These are phyloP conservation scores for Malassezia sympodialis DNA, from an alignment of 1,284 basidiomycete species.

Conservation along the genomic window DNA sequence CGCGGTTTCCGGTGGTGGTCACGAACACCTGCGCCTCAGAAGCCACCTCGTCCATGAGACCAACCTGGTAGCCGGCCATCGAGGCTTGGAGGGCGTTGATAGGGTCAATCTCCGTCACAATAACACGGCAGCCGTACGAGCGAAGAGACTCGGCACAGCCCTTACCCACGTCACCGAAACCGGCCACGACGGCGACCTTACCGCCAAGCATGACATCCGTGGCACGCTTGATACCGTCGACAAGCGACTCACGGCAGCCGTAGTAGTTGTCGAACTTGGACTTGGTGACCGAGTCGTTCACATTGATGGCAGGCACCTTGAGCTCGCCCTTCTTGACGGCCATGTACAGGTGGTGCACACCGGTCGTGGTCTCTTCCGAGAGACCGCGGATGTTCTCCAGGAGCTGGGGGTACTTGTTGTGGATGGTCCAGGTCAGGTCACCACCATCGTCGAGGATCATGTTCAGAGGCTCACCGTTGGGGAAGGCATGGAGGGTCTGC, in stretches of 20 bases:
- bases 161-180: conserved; percentile 98
- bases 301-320: conserved; percentile 98
- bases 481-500: conserved; percentile 78
- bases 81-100: conserved; percentile 99
- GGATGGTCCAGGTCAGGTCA: conserved; percentile 86
- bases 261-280: conserved; percentile 75
- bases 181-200: conserved; percentile 96
- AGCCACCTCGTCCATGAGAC: conserved; percentile 95
- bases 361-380: conserved; percentile 98
- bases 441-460: conserved; percentile 99
- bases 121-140: conserved; percentile 89
- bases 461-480: conserved; percentile 71
- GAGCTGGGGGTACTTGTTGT: conserved; percentile 61
- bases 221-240: conserved; percentile 99
- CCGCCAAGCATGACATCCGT: conserved; percentile 99
- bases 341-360: conserved; percentile 99
- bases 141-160: conserved; percentile 95
- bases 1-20: conserved; percentile 96
- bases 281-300: conserved; percentile 91
- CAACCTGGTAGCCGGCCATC: conserved; percentile 98
- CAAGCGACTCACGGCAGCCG: conserved; percentile 89
- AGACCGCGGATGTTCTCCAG: conserved; percentile 59
- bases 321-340: conserved; percentile 88
- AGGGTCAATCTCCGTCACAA: conserved; percentile 97
- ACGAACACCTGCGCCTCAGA: conserved; percentile 83